These are phyloP conservation scores for Capronia coronata DNA, from an alignment of 2,329 filamentous ascomycete species.

Conservation along the genomic window DNA sequence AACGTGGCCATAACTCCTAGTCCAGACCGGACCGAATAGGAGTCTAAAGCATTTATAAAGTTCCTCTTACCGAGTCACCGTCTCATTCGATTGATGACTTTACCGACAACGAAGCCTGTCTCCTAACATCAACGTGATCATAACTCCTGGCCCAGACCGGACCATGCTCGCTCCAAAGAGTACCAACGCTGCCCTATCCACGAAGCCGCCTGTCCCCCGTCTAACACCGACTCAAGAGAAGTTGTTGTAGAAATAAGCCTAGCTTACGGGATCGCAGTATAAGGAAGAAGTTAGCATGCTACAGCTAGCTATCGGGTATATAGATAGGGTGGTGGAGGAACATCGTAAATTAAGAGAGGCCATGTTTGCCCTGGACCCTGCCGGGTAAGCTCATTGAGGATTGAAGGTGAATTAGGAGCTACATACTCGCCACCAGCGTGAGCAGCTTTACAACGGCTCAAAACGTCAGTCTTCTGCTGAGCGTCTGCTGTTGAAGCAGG, in stretches of 20 bases:
- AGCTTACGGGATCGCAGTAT: no score
- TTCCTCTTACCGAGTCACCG: no score
- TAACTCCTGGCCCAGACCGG: not conserved
- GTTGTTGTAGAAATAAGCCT: not conserved
- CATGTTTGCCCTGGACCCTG: not conserved
- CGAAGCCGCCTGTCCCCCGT: not conserved
- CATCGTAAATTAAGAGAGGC: slow-evolving; percentile 6
- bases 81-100: no score
- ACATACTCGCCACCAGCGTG: not conserved
- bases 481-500: not conserved
- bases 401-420: not conserved
- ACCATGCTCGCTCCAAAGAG: not conserved
- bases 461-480: not conserved
- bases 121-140: no score
- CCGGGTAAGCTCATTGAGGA: not conserved
- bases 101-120: no score
- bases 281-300: not conserved
- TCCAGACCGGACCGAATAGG: slow-evolving; percentile 24
- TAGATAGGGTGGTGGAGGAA: slow-evolving; percentile 16
- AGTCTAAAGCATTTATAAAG: slow-evolving; percentile 21
- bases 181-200: not conserved
- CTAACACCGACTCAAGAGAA: slow-evolving; percentile 14
- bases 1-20: slow-evolving; percentile 41
- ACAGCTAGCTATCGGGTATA: slow-evolving; percentile 11
- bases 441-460: not conserved